Base-by-base conservation (phyloP, 2,329 filamentous ascomycete species). In the Exophiala viscosa region DNA sequence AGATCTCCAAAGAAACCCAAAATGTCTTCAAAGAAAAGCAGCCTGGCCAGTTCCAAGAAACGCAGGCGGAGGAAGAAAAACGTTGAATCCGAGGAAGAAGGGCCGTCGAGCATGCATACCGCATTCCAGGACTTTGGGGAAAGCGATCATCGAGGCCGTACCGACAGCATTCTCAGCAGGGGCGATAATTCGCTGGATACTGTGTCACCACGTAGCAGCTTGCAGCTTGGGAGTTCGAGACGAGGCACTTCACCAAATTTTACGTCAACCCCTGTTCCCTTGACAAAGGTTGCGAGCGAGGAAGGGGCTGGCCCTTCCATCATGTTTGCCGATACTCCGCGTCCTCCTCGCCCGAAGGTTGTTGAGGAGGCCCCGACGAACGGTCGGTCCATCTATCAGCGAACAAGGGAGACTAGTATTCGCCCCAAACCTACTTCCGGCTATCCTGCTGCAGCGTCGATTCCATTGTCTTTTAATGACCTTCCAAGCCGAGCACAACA, bases 401-500 rank as follows among this genome's bases (percentile, higher is more conserved):
- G 59, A 32, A 42, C 44, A 33, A 40, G 13, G 23, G 52, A 58
- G 17, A 45, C 57, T 20, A 46, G 48, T 41, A 32, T 18, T 15
- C 28, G 42, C 44, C 36, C 44, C 67, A 67, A 41, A 64, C 63
- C 52, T 14, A 71, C 74, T 20, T 69, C 70, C 1, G 77, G 77
- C 7, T 81, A 73, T 58, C 77, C 78, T 0, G 79, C 81, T 2
- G 80, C 81, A 17, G 82, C 84, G 47, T 77, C 81, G 2, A 70
- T 89, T 3, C 80, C 88, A 0, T 74, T 95, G 2, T 89, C 84
- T 2, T 95, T 95, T 74, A 95, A 95, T 62, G 88, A 95, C 64
- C 74, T 95, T 3, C 89, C 90, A 0, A 88, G 86, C 62, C 83
- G 88, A 13, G 89, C 89, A 1, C 90, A 95, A 67, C 88, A 95